Evolutionary conservation across 1,284 basidiomycete species (phyloP), one percentile per base, ranked within the genome.

Genomic region (Coriolopsis trogii): DNA sequence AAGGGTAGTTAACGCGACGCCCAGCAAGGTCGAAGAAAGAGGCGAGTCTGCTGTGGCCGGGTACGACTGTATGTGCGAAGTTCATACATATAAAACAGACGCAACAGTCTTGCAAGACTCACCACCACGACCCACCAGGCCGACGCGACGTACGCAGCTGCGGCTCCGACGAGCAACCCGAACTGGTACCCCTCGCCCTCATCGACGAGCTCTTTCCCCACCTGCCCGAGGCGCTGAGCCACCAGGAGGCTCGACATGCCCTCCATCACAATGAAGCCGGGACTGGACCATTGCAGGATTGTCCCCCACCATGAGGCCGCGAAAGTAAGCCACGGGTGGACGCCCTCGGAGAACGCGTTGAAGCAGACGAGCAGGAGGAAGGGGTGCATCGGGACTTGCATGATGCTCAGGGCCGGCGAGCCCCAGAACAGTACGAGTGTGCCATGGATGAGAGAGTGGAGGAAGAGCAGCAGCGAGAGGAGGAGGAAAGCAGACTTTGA

Each of bases 121-220:
- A 90, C 88, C 53, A 77, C 71, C 41, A 89, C 87, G 58, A 91
- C 88, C 86, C 88, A 90, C 82, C 85, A 90, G 3, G 87, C 87
- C 13, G 88, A 85, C 23, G 76, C 75, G 21, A 92, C 91, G 71
- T 91, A 91, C 23, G 85, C 82, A 33, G 80, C 80, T 3, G 91
- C 88, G 2, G 88, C 82, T 24, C 78, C 81, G 62, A 93, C 81
- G 31, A 92, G 77, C 39, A 91, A 72, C 3, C 76, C 80, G 65
- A 93, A 88, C 64, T 92, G 89, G 65, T 85, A 87, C 8, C 73
- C 73, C 65, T 92, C 91, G 41, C 82, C 82, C 56, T 82, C 78
- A 21, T 77, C 79, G 13, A 89, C 87, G 25, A 93, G 73, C 46
- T 80, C 78, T 67, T 84, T 87, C 34, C 84, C 86, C 28, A 85